Evolutionary conservation across 371 early-diverging fungal genomes (phyloP).

Genomic region (Amoeboaphelidium protococcarum): DNA sequence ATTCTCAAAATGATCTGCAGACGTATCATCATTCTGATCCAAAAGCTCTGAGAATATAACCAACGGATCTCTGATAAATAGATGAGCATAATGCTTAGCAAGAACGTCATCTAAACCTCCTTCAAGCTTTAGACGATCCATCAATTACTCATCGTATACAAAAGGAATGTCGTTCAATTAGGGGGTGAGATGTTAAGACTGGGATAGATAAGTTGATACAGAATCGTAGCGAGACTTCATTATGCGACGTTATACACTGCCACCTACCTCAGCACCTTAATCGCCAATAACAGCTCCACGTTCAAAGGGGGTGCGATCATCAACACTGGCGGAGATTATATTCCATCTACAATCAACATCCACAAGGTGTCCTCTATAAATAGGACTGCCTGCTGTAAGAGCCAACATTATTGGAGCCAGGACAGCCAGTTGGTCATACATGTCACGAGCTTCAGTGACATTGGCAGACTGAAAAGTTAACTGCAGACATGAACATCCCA

Average conservation of each 20-base stretch:
- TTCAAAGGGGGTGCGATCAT: slow-evolving; percentile 84
- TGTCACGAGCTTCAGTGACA: slow-evolving; percentile 65
- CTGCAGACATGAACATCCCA: slow-evolving; percentile 98
- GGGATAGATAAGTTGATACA: slow-evolving; percentile 74
- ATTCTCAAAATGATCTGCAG: slow-evolving; percentile 93
- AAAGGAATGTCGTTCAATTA: too few relatives aligned
- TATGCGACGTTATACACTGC: slow-evolving; percentile 20
- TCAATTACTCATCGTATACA: too few relatives aligned
- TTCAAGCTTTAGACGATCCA: too few relatives aligned
- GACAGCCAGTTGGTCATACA: slow-evolving; percentile 88
- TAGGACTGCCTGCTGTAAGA: slow-evolving; percentile 79
- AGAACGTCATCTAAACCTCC: slow-evolving; percentile 62
- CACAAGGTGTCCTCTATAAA: slow-evolving; percentile 76
- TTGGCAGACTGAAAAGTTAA: slow-evolving; percentile 95
- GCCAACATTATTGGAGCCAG: slow-evolving; percentile 88
- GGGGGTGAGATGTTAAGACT: too few relatives aligned
- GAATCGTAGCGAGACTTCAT: slow-evolving; percentile 93
- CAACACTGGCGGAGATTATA: slow-evolving; percentile 77
- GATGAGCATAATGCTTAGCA: slow-evolving; percentile 77
- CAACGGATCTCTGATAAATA: slow-evolving; percentile 96
- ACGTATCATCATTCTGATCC: slow-evolving; percentile 46
- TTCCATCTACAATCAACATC: slow-evolving; percentile 97
- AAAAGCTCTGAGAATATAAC: slow-evolving; percentile 75
- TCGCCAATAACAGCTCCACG: slow-evolving; percentile 27
- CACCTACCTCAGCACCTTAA: background rate